Evolutionary conservation across 768 basidiomycete genomes (phyloP), one percentile per base, ranked within the genome.

Genomic region (Amanita subjunquillea): DNA sequence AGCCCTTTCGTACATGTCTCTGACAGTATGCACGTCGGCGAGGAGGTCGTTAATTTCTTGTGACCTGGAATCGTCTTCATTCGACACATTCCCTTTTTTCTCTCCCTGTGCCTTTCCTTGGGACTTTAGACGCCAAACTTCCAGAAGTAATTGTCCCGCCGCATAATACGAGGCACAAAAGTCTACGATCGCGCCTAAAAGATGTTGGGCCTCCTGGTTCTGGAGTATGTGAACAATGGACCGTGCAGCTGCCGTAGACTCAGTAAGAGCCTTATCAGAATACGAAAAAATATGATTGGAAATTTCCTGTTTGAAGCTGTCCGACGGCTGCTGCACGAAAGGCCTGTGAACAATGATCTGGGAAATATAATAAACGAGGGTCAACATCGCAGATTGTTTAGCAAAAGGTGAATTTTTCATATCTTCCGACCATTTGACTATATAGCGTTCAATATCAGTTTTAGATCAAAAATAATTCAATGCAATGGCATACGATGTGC

Each of bases 331-430:
- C 15, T 74, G 76, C 37, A 86, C 77, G 65, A 85, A 85, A 2
- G 83, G 80, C 29, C 87, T 78, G 61, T 86, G 81, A 29, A 89
- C 74, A 49, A 86, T 67, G 62, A 89, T 85, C 62, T 79, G 75
- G 32, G 70, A 69, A 39, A 80, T 63, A 65, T 87, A 78, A 62
- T 84, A 90, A 5, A 75, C 68, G 17, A 73, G 68, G 51, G 78
- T 74, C 29, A 90, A 61, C 6, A 71, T 70, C 7, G 81, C 77
- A 10, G 83, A 77, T 61, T 85, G 82, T 36, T 72, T 68, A 40
- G 80, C 74, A 52, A 80, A 76, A 1, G 68, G 55, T 1, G 69
- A 61, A 58, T 82, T 68, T 47, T 72, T 63, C 17, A 74, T 73
- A 30, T 74, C 66, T 20, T 77, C 71, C 50, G 79, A 74, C 86